A percentile compares a stretch with the other conserved stretches of the same genome.
These are phyloP conservation scores for Leccinum subgranulosum DNA, from an alignment of 768 basidiomycete genomes.

Conservation along the genomic window DNA sequence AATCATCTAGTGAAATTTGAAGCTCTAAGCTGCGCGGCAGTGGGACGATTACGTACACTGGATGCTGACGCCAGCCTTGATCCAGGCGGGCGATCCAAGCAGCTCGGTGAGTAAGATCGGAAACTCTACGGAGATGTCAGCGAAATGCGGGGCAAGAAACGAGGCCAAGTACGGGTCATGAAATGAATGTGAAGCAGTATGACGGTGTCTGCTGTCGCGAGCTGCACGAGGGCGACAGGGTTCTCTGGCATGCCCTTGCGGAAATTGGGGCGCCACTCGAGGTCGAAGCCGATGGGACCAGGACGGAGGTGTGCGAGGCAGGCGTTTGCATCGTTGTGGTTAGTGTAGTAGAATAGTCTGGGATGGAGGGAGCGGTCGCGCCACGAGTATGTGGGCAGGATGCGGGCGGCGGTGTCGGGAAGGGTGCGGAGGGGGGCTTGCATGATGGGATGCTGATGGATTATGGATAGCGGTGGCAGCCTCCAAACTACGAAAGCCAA, in stretches of 20 bases:
- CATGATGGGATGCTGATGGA: constrained; percentile 9
- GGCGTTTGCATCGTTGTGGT: constrained; percentile 30
- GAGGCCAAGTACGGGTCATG: constrained; percentile 43
- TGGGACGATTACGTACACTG: constrained; percentile 42
- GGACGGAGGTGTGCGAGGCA: constrained; percentile 17
- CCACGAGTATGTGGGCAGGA: constrained; percentile 25
- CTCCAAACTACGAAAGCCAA: constrained; percentile 10
- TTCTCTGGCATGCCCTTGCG: constrained; percentile 54
- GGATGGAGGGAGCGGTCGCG: constrained; percentile 7
- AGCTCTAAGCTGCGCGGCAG: not conserved
- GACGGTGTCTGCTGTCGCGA: constrained; percentile 54
- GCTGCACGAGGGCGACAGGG: constrained; percentile 70
- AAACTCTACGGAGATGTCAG: constrained; percentile 41
- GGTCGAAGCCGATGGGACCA: constrained; percentile 59
- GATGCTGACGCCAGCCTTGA: constrained; percentile 76
- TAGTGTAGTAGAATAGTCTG: constrained; percentile 30
- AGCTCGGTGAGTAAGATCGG: constrained; percentile 49
- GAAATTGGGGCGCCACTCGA: constrained; percentile 75
- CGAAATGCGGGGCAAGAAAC: not conserved
- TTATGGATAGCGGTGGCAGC: constrained; percentile 2
- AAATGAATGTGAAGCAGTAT: constrained; percentile 62
- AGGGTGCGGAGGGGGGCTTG: not conserved
- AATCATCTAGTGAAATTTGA: constrained; percentile 50
- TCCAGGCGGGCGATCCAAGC: constrained; percentile 48
- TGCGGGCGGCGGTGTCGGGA: not conserved